Evolutionary conservation across 2,329 filamentous ascomycete genomes (phyloP), one percentile per base, ranked within the genome.

Genomic region (Berkeleyomyces basicola): DNA sequence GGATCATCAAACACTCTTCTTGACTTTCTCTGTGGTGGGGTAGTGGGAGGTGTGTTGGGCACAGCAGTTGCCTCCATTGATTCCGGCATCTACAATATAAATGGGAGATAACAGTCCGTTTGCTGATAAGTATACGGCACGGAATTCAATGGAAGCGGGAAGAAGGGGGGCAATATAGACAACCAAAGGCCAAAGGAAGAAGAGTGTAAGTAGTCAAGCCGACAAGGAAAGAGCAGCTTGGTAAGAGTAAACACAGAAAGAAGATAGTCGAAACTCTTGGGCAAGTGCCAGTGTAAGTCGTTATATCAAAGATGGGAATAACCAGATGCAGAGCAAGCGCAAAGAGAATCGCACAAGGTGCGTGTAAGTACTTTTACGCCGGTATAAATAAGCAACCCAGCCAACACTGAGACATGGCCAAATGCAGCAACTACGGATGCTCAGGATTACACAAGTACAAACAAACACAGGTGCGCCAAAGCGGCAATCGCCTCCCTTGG

Each of bases 1-100:
- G 61, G 43, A 53, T 42, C 31, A 53, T 49, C 58, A 65, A 65
- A 65, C 49, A 63, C 6, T 58, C 7, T 43, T 31, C 47, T 44
- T 51, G 39, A 65, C 43, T 61, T 40, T 31, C 44, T 42, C 46
- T 40, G 46, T 36, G 64, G 62, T 51, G 46, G 44, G 10, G 65
- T 63, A 43, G 40, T 59, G 31, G 61, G 60, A 0, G 61, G 59
- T 49, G 63, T 64, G 7, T 53, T 42, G 10, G 44, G 53, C 3
- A 31, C 14, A 7, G 63, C 31, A 53, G 44, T 61, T 64, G 40
- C 49, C 37, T 64, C 46, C 63, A 64, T 64, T n/a, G 11, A 5
- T 9, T 11, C 36, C 7, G 7, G 51, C 43, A 14, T 16, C 10
- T n/a, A 46, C 11, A 7, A 43, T n/a, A 46, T 7, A 7, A 43